Conservation (phyloP, 345 rosid genomes). For the Hypericum androsaemum region DNA sequence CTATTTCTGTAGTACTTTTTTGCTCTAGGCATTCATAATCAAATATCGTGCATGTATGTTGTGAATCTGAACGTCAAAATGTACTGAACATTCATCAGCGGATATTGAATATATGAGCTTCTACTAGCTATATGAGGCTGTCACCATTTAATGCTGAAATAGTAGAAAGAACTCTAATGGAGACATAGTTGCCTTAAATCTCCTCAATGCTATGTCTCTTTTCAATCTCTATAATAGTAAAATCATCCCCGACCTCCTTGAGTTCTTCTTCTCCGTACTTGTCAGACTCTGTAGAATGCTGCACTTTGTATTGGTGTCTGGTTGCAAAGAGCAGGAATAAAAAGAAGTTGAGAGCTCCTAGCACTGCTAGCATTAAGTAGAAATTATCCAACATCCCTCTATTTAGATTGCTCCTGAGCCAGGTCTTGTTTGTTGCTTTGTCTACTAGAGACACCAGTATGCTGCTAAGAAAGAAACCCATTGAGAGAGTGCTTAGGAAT, state of each 20-base stretch:
- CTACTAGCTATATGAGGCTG: no score
- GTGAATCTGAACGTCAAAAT: no score
- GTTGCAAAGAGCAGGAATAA: slow-evolving; percentile 42
- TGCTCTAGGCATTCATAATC: no score
- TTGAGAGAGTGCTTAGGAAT: slow-evolving; percentile 65
- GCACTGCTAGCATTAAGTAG: slow-evolving; percentile 61
- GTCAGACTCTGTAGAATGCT: slow-evolving; percentile 13
- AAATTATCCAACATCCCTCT: slow-evolving; percentile 51
- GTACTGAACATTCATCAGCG: no score
- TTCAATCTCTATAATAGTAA: slow-evolving; percentile 13
- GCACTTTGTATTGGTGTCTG: slow-evolving; percentile 60
- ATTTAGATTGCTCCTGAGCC: slow-evolving; percentile 68
- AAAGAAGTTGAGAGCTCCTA: slow-evolving; percentile 60
- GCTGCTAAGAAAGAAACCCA: slow-evolving; percentile 87
- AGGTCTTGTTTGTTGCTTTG: slow-evolving; percentile 37
- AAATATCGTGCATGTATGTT: no score
- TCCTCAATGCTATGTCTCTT: slow-evolving; percentile 1
- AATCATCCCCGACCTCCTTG: slow-evolving; percentile 10
- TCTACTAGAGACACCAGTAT: slow-evolving; percentile 63
- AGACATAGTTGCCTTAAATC: no score
- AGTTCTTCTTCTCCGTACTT: slow-evolving; percentile 27
- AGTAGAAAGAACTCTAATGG: no score
- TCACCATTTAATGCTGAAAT: no score
- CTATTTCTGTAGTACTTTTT: no score
- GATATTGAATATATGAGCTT: no score